Conservation (phyloP, 306 rosid species). For the Quercus glauca region DNA sequence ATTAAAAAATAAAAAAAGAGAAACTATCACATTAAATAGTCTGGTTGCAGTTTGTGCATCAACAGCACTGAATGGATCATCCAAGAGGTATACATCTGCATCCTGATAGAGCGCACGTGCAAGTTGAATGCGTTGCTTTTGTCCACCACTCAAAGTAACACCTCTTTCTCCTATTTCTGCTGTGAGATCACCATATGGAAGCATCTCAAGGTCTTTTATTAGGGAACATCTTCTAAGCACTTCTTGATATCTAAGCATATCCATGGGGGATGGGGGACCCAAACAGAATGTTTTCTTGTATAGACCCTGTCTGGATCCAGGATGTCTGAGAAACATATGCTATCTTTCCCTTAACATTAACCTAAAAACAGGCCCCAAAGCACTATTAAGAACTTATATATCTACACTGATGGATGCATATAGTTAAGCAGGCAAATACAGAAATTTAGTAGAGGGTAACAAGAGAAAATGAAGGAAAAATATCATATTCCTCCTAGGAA, state of each 20-base stretch:
- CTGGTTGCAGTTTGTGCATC: conserved; percentile 60
- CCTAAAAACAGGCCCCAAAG: conserved; percentile 20
- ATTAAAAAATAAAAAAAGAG: fast-evolving
- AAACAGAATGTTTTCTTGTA: conserved; percentile 47
- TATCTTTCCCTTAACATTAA: conserved; percentile 38
- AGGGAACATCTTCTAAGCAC: conserved; percentile 44
- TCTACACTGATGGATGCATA: neutral
- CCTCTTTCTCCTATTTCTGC: conserved; percentile 60
- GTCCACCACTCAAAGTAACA: conserved; percentile 55
- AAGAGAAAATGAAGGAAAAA: neutral
- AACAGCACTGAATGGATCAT: conserved; percentile 71
- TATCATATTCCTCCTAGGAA: neutral
- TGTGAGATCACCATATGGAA: conserved; percentile 50
- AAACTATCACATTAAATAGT: conserved; percentile 37
- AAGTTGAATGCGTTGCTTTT: conserved; percentile 51
- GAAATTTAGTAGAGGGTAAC: neutral
- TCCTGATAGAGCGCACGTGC: conserved; percentile 54
- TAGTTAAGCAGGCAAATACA: neutral
- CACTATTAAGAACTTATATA: neutral
- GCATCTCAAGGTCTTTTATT: conserved; percentile 49
- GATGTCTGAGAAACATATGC: conserved; percentile 65
- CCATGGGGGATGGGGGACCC: conserved; percentile 45
- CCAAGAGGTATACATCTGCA: conserved; percentile 52
- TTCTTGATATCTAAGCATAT: conserved; percentile 43
- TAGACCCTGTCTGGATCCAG: conserved; percentile 60